Conservation (phyloP, 2,329 filamentous ascomycete genomes). For the Trichoderma asperellum region DNA sequence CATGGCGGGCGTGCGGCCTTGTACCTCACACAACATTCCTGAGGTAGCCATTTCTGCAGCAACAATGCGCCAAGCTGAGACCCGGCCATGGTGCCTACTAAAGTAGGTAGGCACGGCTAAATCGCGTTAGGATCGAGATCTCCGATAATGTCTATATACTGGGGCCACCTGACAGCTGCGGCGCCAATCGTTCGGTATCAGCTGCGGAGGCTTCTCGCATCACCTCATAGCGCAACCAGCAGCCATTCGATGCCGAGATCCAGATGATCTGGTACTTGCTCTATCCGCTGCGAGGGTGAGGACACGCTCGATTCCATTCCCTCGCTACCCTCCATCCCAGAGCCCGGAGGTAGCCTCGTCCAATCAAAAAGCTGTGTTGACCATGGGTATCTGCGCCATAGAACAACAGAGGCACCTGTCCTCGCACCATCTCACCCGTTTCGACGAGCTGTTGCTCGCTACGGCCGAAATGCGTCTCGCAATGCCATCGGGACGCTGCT, state of each 20-base stretch:
- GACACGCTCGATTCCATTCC: constrained; percentile 2
- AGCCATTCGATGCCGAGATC: not conserved
- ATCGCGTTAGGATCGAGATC: constrained; percentile 1
- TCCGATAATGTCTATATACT: constrained; percentile 19
- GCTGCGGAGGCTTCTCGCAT: not conserved
- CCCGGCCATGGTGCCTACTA: not conserved
- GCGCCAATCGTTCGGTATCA: not conserved
- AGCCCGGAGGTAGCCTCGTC: constrained; percentile 5
- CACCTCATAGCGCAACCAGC: not conserved
- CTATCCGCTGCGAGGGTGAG: constrained; percentile 76
- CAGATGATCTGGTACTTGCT: constrained; percentile 76
- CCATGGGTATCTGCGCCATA: constrained; percentile 39
- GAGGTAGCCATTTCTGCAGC: not conserved
- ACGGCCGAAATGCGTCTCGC: constrained; percentile 70
- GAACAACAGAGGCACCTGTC: constrained; percentile 74
- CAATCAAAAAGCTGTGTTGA: not conserved
- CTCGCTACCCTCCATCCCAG: constrained; percentile 26
- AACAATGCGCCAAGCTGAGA: not conserved
- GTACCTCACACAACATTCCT: not conserved
- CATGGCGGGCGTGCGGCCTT: too few species aligned
- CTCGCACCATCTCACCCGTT: constrained; percentile 68
- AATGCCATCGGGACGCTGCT: constrained; percentile 77
- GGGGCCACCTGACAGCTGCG: constrained; percentile 1
- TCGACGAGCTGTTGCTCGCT: constrained; percentile 66
- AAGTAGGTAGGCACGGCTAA: not conserved